Conservation (phyloP, 78 protist genomes). For the Protostelium mycophagum region DNA sequence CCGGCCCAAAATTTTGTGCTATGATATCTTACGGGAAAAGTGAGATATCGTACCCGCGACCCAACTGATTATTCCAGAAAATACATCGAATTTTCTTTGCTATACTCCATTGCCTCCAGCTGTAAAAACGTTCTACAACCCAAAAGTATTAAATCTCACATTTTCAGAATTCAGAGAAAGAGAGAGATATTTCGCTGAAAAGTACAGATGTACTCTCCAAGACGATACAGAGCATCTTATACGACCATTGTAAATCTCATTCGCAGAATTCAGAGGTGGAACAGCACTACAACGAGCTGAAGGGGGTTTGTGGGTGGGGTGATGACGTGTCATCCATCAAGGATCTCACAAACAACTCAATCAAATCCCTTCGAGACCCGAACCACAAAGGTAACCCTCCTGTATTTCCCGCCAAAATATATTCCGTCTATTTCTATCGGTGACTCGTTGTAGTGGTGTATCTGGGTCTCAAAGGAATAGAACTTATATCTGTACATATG, state of each 20-base stretch:
- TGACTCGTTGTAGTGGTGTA: background rate
- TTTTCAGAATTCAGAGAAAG: too few relatives aligned
- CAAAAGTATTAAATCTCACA: too few relatives aligned
- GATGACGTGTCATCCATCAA: background rate
- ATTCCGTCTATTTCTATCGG: background rate
- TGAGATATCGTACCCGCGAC: background rate
- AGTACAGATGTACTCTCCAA: background rate
- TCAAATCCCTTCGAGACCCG: background rate
- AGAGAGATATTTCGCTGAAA: too few relatives aligned
- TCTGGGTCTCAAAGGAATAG: background rate
- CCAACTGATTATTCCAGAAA: background rate
- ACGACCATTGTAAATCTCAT: background rate
- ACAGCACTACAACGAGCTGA: background rate
- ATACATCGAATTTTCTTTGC: background rate
- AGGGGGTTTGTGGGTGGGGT: background rate
- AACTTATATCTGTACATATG: background rate
- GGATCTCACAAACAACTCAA: background rate
- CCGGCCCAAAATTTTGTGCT: background rate
- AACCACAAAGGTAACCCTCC: background rate
- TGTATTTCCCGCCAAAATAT: too few relatives aligned
- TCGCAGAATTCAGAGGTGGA: too few relatives aligned
- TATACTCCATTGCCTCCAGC: background rate
- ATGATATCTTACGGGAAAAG: background rate
- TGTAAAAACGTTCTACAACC: background rate
- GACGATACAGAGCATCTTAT: background rate